These are phyloP conservation scores for Globisporangium perplexum DNA, from an alignment of 352 stramenopile species.

Conservation along the genomic window DNA sequence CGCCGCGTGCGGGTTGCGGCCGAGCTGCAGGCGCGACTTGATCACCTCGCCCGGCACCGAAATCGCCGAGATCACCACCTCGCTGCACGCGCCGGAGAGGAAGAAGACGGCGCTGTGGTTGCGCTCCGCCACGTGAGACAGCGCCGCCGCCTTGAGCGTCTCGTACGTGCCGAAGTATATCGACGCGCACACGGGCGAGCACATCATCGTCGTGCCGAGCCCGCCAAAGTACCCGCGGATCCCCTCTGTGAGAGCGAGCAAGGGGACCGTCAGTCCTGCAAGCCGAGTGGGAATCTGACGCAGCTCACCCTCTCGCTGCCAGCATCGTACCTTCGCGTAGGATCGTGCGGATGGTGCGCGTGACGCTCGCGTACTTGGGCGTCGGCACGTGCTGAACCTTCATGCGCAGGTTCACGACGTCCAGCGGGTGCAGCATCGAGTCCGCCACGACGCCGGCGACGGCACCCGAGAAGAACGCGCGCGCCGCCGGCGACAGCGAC, in stretches of 20 bases:
- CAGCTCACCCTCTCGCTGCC: background rate
- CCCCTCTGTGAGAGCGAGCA: constrained; percentile 30
- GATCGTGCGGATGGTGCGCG: constrained; percentile 57
- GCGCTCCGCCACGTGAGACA: constrained; percentile 37
- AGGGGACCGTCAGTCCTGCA: background rate
- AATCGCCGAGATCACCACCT: constrained; percentile 61
- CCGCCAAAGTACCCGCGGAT: constrained; percentile 69
- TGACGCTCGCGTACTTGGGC: constrained; percentile 56
- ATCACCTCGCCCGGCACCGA: constrained; percentile 80
- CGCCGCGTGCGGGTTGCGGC: constrained; percentile 59
- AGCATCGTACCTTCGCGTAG: constrained; percentile 37
- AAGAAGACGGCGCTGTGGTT: constrained; percentile 64
- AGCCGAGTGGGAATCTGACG: background rate
- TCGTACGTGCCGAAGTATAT: constrained; percentile 82
- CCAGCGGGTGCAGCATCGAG: constrained; percentile 69
- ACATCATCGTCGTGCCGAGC: constrained; percentile 65
- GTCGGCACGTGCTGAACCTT: constrained; percentile 60
- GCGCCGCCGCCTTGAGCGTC: constrained; percentile 47
- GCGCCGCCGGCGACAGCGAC: constrained; percentile 38
- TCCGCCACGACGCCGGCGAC: constrained; percentile 70
- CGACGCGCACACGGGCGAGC: constrained; percentile 61
- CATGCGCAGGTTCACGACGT: constrained; percentile 82
- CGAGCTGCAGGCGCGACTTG: constrained; percentile 72
- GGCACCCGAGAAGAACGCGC: constrained; percentile 61
- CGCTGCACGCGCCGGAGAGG: constrained; percentile 52